Evolutionary conservation across 2,329 filamentous ascomycete species (phyloP).

Genomic region (Seiridium unicorne): DNA sequence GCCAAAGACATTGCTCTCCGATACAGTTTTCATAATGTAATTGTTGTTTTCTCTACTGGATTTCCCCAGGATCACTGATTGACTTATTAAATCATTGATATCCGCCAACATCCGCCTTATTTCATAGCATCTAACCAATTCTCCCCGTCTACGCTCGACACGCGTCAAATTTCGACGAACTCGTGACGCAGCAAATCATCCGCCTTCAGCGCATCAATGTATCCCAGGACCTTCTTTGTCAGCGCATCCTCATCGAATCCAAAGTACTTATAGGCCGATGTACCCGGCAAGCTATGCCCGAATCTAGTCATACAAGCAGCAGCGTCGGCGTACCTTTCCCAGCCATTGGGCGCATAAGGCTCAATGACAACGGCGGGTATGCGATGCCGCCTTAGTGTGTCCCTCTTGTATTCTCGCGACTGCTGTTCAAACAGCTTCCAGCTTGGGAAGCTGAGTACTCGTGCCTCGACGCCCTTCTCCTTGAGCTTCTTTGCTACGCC

Average conservation of each 20-base stretch:
- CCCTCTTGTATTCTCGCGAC: constrained; percentile 40
- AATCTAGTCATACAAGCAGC: constrained; percentile 52
- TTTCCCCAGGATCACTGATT: too few species aligned
- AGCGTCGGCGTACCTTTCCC: constrained; percentile 61
- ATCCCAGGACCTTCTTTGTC: constrained; percentile 7
- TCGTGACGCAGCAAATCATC: constrained; percentile 12
- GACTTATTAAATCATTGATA: too few species aligned
- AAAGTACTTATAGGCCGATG: constrained; percentile 54
- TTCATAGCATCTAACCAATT: neutral
- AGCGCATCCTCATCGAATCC: constrained; percentile 41
- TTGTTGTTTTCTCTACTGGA: too few species aligned
- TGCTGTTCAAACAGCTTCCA: constrained; percentile 43
- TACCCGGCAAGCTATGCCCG: constrained; percentile 54
- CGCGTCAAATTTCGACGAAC: constrained; percentile 10
- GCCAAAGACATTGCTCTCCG: too few species aligned
- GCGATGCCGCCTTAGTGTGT: constrained; percentile 41
- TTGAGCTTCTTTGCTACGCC: constrained; percentile 35
- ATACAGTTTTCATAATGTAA: too few species aligned
- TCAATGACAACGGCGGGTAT: constrained; percentile 57
- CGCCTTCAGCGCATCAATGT: constrained; percentile 8
- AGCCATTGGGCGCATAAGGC: constrained; percentile 55
- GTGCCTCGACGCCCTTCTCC: constrained; percentile 32
- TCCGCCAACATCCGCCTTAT: neutral
- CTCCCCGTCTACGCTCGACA: neutral
- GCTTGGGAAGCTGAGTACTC: constrained; percentile 44